Evolutionary conservation across 2,329 filamentous ascomycete species (phyloP).

Genomic region (Xylariaceae sp.): DNA sequence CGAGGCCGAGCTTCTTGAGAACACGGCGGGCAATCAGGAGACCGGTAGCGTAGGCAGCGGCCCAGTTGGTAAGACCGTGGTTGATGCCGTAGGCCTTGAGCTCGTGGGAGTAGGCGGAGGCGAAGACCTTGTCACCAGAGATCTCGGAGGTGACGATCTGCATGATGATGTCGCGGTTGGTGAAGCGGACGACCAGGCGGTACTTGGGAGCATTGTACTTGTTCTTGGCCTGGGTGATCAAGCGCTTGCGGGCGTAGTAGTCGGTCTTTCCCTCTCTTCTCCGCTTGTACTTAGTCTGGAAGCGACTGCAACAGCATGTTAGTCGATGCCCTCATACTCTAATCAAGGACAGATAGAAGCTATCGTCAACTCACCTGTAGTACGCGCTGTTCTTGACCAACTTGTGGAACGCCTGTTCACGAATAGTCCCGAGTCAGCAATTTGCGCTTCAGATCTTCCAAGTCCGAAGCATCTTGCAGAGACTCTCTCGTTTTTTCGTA

Average conservation of each 20-base stretch:
- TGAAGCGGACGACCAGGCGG: constrained; percentile 98
- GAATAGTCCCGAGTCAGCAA: constrained; percentile 87
- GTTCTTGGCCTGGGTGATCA: constrained; percentile 99
- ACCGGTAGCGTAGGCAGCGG: constrained; percentile 93
- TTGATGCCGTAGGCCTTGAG: constrained; percentile 95
- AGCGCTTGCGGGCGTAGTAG: constrained; percentile 99
- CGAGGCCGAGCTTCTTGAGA: constrained; percentile 93
- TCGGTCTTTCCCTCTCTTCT: constrained; percentile 96
- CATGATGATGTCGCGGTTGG: constrained; percentile 98
- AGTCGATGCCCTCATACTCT: constrained; percentile 13
- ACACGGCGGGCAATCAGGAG: constrained; percentile 95
- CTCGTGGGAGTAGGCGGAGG: constrained; percentile 91
- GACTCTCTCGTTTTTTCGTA: constrained; percentile 52
- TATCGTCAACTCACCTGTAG: constrained; percentile 72
- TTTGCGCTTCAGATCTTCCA: constrained; percentile 87
- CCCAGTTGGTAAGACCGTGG: constrained; percentile 99
- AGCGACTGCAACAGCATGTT: constrained; percentile 60
- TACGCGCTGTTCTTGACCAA: constrained; percentile 95
- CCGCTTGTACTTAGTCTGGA: constrained; percentile 99
- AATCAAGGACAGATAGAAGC: too few species aligned
- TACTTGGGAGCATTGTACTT: constrained; percentile 99
- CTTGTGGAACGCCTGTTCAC: constrained; percentile 79
- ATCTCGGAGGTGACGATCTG: constrained; percentile 97
- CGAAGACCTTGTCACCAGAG: constrained; percentile 95
- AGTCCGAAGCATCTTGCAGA: constrained; percentile 98